phyloP scores from a whole-genome alignment of 2,329 filamentous ascomycete species.

The Chaetomium globosum region DNA sequence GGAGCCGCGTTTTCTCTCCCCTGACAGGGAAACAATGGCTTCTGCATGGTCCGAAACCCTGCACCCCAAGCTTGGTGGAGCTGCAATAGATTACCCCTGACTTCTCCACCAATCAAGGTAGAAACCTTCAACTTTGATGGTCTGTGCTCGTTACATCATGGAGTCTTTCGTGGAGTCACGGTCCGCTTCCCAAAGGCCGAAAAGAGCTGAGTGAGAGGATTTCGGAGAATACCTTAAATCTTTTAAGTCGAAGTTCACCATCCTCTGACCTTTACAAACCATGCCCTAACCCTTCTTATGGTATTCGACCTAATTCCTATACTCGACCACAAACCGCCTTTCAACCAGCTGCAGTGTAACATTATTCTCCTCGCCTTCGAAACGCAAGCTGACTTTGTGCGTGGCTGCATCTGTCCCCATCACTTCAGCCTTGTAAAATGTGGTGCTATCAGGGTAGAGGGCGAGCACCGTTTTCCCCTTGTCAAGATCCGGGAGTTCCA shows the following conservation, averaged over 20 bases:
- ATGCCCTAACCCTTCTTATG: too few species aligned
- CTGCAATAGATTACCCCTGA: conserved; percentile 33
- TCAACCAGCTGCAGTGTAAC: conserved; percentile 76
- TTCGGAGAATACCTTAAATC: not conserved
- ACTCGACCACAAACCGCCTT: conserved; percentile 75
- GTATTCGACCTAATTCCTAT: conserved; percentile 41
- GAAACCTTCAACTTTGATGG: not conserved
- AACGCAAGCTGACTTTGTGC: conserved; percentile 66
- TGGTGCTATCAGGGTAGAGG: conserved; percentile 80
- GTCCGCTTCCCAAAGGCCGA: not conserved
- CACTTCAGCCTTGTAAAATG: conserved; percentile 82
- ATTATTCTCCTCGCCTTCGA: conserved; percentile 76
- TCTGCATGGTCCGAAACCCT: conserved; percentile 29
- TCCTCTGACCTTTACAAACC: too few species aligned
- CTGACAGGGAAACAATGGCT: conserved; percentile 20
- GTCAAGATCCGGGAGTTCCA: conserved; percentile 62
- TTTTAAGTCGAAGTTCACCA: not conserved
- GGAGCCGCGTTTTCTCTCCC: conserved; percentile 28
- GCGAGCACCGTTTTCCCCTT: conserved; percentile 74
- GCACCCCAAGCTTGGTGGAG: conserved; percentile 13
- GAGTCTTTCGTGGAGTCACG: conserved; percentile 8
- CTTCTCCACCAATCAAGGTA: conserved; percentile 23
- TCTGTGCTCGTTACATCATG: conserved; percentile 4
- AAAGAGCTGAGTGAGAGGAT: not conserved
- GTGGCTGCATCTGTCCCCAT: conserved; percentile 63